A percentile compares a stretch with the other conserved stretches of the same genome.
Conservation (phyloP, 2,329 filamentous ascomycete genomes). For the Karstenula rhodostoma region DNA sequence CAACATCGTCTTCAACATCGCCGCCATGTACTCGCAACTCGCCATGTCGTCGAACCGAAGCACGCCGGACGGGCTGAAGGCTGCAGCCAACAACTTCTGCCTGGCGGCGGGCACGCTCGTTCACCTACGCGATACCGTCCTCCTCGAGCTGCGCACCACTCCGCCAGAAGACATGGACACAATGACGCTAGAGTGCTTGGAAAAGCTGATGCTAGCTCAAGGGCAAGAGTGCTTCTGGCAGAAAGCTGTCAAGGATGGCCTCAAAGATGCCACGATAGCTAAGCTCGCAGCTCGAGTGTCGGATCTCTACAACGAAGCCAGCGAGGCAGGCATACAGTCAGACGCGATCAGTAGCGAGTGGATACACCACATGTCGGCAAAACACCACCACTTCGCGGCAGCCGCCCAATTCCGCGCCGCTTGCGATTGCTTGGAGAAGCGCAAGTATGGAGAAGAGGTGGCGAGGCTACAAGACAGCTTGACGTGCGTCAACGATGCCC, state of each 20-base stretch:
- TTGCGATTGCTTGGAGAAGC: constrained; percentile 89
- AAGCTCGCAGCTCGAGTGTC: constrained; percentile 91
- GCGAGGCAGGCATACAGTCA: constrained; percentile 86
- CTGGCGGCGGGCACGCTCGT: constrained; percentile 83
- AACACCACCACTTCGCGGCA: constrained; percentile 95
- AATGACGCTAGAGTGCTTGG: constrained; percentile 82
- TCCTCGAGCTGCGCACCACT: constrained; percentile 82
- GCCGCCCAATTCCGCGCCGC: constrained; percentile 93
- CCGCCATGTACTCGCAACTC: constrained; percentile 91
- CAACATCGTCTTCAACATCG: constrained; percentile 92
- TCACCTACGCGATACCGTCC: constrained; percentile 77
- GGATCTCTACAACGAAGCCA: constrained; percentile 85
- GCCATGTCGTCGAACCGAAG: constrained; percentile 81
- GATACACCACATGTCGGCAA: constrained; percentile 98
- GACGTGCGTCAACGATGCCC: constrained; percentile 80
- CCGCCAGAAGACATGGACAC: constrained; percentile 97
- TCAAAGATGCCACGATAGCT: constrained; percentile 91
- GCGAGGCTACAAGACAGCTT: constrained; percentile 84
- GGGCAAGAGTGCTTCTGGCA: constrained; percentile 99
- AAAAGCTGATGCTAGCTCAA: constrained; percentile 86
- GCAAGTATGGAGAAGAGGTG: constrained; percentile 94
- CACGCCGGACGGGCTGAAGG: constrained; percentile 82
- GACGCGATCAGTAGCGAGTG: constrained; percentile 90
- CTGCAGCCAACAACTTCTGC: constrained; percentile 89
- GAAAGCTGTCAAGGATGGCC: constrained; percentile 90